These are phyloP conservation scores for Tetrapisispora phaffii DNA, from an alignment of 805 yeast species.

Conservation along the genomic window DNA sequence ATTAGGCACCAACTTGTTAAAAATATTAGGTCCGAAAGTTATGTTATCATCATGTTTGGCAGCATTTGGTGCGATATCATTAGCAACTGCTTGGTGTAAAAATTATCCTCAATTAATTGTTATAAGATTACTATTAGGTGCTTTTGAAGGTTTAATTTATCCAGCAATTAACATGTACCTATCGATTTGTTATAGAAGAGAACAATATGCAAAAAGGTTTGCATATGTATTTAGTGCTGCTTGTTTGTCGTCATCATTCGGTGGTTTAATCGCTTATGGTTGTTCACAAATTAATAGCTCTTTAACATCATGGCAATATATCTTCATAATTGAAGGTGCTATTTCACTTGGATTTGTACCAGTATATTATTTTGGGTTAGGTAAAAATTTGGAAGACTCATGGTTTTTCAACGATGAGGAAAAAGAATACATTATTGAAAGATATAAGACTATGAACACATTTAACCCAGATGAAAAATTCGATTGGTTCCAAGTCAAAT, in stretches of 20 bases:
- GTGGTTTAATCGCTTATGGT: slow-evolving; percentile 44
- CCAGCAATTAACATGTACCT: slow-evolving; percentile 41
- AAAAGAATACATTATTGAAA: slow-evolving; percentile 27
- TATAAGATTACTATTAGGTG: slow-evolving; percentile 41
- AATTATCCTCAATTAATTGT: slow-evolving; percentile 37
- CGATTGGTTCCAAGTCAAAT: slow-evolving; percentile 29
- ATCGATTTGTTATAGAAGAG: slow-evolving; percentile 38
- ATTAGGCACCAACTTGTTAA: slow-evolving; percentile 32
- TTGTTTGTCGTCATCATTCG: slow-evolving; percentile 46
- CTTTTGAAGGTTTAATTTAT: slow-evolving; percentile 43
- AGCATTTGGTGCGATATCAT: slow-evolving; percentile 33
- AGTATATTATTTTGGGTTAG: slow-evolving; percentile 30
- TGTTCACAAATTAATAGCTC: slow-evolving; percentile 34
- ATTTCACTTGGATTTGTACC: slow-evolving; percentile 34
- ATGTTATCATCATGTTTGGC: slow-evolving; percentile 28
- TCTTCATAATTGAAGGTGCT: slow-evolving; percentile 42
- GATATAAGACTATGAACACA: slow-evolving; percentile 31
- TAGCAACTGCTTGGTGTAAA: slow-evolving; percentile 35
- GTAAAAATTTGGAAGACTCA: slow-evolving; percentile 32
- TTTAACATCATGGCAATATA: slow-evolving; percentile 41
- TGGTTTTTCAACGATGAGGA: slow-evolving; percentile 37
- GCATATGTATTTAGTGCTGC: slow-evolving; percentile 44
- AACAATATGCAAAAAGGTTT: slow-evolving; percentile 40
- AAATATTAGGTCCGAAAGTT: slow-evolving; percentile 31
- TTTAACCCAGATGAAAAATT: slow-evolving; percentile 31